Evolutionary conservation across 192 early-diverging fungal species (phyloP).

Genomic region (Backusella luteola): DNA sequence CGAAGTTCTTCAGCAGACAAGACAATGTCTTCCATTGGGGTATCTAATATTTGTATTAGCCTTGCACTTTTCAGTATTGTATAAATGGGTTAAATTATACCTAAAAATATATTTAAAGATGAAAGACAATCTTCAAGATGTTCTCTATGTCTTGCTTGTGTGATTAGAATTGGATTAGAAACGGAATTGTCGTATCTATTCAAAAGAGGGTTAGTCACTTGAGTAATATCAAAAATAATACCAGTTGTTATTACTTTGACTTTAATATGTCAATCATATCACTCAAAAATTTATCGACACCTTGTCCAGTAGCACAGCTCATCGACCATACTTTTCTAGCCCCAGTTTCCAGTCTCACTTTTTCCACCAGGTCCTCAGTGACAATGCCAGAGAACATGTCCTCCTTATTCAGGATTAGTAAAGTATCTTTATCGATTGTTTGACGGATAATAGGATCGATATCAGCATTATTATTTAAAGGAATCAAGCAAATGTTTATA

Average conservation of each 20-base stretch:
- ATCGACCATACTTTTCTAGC: constrained; percentile 38
- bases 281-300: constrained; percentile 43
- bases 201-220: neutral
- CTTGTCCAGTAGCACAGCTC: constrained; percentile 50
- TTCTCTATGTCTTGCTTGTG: constrained; percentile 65
- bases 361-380: neutral
- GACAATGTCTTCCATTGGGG: constrained; percentile 52
- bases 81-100: constrained; percentile 23
- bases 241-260: constrained; percentile 31
- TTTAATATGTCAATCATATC: constrained; percentile 43
- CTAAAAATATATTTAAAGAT: constrained; percentile 44
- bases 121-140: constrained; percentile 56
- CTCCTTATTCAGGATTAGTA: constrained; percentile 66
- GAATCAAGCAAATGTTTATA: constrained; percentile 63
- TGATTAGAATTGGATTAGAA: constrained; percentile 51
- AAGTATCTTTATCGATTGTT: constrained; percentile 50
- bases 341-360: constrained; percentile 17
- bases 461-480: constrained; percentile 28
- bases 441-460: constrained; percentile 38
- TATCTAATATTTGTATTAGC: constrained; percentile 4
- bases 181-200: constrained; percentile 21
- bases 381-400: constrained; percentile 34
- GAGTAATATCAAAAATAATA: neutral
- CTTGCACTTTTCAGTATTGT: neutral
- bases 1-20: constrained; percentile 75